Evolutionary conservation across 768 basidiomycete genomes (phyloP).

Genomic region (Psilocybe cyanescens): DNA sequence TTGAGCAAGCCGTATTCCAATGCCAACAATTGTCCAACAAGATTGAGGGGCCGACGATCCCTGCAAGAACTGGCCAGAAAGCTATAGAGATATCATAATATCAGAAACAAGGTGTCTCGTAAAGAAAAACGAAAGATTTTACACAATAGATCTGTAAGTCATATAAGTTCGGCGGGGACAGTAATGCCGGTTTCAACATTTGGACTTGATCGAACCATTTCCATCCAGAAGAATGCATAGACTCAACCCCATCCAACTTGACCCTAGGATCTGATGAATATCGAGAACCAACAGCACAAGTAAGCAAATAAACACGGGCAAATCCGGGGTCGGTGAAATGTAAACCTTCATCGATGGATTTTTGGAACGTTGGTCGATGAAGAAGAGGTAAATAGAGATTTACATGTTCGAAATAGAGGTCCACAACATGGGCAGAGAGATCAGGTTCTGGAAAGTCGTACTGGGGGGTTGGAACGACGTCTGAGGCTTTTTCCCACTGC

Average conservation of each 20-base stretch:
- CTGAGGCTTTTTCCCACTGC: constrained; percentile 41
- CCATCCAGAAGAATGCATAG: constrained; percentile 59
- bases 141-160: constrained; percentile 75
- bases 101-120: not conserved
- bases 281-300: constrained; percentile 73
- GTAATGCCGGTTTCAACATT: constrained; percentile 62
- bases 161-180: constrained; percentile 66
- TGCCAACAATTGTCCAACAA: constrained; percentile 71
- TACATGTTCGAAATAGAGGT: constrained; percentile 63
- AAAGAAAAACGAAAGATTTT: constrained; percentile 26
- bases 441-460: constrained; percentile 55
- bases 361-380: constrained; percentile 72
- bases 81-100: constrained; percentile 31
- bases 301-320: constrained; percentile 61
- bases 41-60: constrained; percentile 64
- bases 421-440: constrained; percentile 55
- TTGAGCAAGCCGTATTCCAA: constrained; percentile 75
- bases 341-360: constrained; percentile 46
- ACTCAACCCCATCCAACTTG: constrained; percentile 38
- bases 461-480: constrained; percentile 15
- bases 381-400: constrained; percentile 72
- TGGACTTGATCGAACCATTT: constrained; percentile 74
- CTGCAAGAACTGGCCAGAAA: constrained; percentile 57
- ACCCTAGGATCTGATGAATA: constrained; percentile 62
- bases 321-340: constrained; percentile 58